Evolutionary conservation across 495 filamentous ascomycete genomes (phyloP).

Genomic region (Aspergillus saccharolyticus): DNA sequence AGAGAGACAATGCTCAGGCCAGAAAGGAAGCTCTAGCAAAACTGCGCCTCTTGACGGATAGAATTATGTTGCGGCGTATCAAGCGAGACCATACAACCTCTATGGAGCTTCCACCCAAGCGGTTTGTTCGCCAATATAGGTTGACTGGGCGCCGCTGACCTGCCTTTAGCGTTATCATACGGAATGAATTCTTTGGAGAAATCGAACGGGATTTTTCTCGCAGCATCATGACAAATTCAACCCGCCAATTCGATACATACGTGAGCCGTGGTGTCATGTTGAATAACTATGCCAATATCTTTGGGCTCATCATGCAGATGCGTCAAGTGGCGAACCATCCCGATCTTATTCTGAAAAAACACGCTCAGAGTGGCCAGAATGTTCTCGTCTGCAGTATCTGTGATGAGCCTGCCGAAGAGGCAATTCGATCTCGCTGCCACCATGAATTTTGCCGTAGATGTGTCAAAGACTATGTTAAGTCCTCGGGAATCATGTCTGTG

Average conservation of each 20-base stretch:
- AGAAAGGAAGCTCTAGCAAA: slow-evolving; percentile 69
- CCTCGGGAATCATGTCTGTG: slow-evolving; percentile 54
- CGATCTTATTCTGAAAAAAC: slow-evolving; percentile 85
- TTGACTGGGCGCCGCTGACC: background rate
- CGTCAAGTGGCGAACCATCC: slow-evolving; percentile 94
- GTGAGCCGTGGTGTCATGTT: slow-evolving; percentile 90
- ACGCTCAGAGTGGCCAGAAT: slow-evolving; percentile 79
- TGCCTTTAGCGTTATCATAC: slow-evolving; percentile 57
- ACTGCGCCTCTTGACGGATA: slow-evolving; percentile 76
- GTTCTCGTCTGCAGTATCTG: slow-evolving; percentile 88
- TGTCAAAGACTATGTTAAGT: slow-evolving; percentile 74
- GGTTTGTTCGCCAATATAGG: slow-evolving; percentile 30
- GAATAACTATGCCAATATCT: slow-evolving; percentile 86
- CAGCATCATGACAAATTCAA: slow-evolving; percentile 87
- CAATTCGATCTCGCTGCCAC: slow-evolving; percentile 83
- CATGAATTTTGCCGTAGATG: slow-evolving; percentile 95
- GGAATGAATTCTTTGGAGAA: slow-evolving; percentile 92
- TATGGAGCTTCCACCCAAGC: slow-evolving; percentile 94
- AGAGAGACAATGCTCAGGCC: slow-evolving; percentile 41
- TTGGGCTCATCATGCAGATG: slow-evolving; percentile 94
- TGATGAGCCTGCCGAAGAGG: slow-evolving; percentile 91
- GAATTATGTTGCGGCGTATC: slow-evolving; percentile 89
- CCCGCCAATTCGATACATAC: slow-evolving; percentile 88
- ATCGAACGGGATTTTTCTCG: slow-evolving; percentile 92
- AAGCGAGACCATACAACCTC: slow-evolving; percentile 87